phyloP scores from a whole-genome alignment of 1,284 basidiomycete species.

The Ceratobasidium sp. region DNA sequence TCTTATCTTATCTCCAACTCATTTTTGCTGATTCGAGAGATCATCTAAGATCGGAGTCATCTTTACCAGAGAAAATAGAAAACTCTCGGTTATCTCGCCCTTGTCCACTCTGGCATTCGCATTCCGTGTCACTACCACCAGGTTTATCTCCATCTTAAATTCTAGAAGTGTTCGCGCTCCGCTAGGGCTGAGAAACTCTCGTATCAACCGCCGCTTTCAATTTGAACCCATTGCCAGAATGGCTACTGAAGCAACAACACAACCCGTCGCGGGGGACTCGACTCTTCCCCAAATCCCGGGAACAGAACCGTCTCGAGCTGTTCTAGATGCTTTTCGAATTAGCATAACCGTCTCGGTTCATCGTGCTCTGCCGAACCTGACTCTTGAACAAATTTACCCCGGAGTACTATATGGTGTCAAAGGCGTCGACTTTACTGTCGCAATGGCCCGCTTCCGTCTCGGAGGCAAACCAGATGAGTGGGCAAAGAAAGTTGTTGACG shows the following conservation, averaged over 20 bases:
- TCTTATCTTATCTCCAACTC: constrained; percentile 10
- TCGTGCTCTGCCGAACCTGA: constrained; percentile 74
- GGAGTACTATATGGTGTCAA: constrained; percentile 94
- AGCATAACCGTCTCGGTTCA: constrained; percentile 85
- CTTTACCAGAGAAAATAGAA: neutral
- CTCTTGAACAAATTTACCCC: constrained; percentile 79
- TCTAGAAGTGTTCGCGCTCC: neutral
- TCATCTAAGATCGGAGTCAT: constrained; percentile 23
- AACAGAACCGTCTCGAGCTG: constrained; percentile 76
- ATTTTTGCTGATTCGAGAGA: constrained; percentile 17
- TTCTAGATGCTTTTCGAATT: constrained; percentile 87
- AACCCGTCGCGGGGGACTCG: neutral
- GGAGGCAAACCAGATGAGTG: constrained; percentile 86
- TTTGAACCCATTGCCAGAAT: constrained; percentile 9
- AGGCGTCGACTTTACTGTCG: constrained; percentile 92
- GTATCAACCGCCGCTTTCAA: neutral
- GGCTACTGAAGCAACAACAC: constrained; percentile 27
- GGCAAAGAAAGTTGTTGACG: constrained; percentile 78
- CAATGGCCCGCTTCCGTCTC: constrained; percentile 90
- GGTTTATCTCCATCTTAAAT: neutral
- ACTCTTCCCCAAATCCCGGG: constrained; percentile 69
- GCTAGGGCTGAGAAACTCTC: neutral
- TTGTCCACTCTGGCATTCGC: constrained; percentile 31
- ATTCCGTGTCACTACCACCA: constrained; percentile 10
- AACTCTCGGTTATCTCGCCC: constrained; percentile 20